Conservation (phyloP, 164 flowering plant genomes). For the Piper longum region DNA sequence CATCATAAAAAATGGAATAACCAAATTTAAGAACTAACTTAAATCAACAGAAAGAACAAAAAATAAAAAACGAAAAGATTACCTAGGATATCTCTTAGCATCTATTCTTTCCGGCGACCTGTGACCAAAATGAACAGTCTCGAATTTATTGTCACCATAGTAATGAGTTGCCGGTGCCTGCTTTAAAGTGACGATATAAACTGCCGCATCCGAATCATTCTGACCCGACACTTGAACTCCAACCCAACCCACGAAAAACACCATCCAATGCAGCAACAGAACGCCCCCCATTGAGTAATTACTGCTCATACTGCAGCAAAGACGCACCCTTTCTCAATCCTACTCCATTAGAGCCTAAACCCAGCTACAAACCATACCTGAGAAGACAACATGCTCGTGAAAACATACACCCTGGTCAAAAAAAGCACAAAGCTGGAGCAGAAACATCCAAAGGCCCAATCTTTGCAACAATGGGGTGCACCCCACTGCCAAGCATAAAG, state of each 20-base stretch:
- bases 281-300: slow-evolving; percentile 19
- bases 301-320: not conserved
- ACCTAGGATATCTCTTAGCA: slow-evolving; percentile 30
- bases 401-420: not conserved
- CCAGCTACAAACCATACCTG: not conserved
- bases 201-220: slow-evolving; percentile 28
- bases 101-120: slow-evolving; percentile 15
- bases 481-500: not conserved
- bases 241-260: slow-evolving; percentile 23
- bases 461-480: not conserved
- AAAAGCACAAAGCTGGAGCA: not conserved
- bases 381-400: not conserved
- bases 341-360: not conserved
- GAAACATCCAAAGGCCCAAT: not conserved
- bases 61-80: slow-evolving; percentile 1
- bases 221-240: slow-evolving; percentile 24
- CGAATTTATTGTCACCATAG: slow-evolving; percentile 17
- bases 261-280: slow-evolving; percentile 21
- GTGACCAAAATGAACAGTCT: slow-evolving; percentile 8
- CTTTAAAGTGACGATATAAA: slow-evolving; percentile 68
- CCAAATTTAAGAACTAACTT: not conserved
- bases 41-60: not conserved
- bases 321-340: not conserved
- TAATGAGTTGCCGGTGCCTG: slow-evolving; percentile 41
- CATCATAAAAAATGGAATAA: not conserved